Evolutionary conservation across 345 rosid species (phyloP).

Genomic region (Arabis alpina): DNA sequence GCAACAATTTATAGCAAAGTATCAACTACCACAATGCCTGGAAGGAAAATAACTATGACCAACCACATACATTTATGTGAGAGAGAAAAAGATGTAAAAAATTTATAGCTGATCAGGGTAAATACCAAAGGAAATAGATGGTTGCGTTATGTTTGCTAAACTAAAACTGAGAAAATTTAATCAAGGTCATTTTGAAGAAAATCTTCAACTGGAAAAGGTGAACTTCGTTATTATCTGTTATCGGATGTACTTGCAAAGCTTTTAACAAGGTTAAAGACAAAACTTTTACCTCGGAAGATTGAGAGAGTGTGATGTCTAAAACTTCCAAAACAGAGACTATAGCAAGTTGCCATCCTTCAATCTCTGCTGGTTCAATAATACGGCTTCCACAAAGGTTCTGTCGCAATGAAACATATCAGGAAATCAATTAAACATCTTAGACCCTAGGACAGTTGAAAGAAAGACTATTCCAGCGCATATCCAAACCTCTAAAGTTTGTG

Average conservation of each 20-base stretch:
- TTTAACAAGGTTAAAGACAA: constrained; percentile 22
- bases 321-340: constrained; percentile 75
- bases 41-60: constrained; percentile 13
- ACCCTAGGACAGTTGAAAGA: constrained; percentile 18
- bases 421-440: constrained; percentile 23
- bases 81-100: neutral
- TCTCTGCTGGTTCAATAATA: constrained; percentile 63
- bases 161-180: constrained; percentile 18
- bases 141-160: neutral
- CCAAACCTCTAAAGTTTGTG: constrained; percentile 81
- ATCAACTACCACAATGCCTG: constrained; percentile 31
- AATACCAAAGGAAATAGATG: neutral
- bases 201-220: neutral
- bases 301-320: constrained; percentile 60
- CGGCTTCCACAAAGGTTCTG: constrained; percentile 79
- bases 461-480: constrained; percentile 24
- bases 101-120: constrained; percentile 4
- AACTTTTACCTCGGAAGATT: constrained; percentile 60
- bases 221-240: constrained; percentile 7
- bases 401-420: constrained; percentile 29
- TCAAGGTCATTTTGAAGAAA: neutral
- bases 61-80: constrained; percentile 26
- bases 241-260: constrained; percentile 11
- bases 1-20: constrained; percentile 43
- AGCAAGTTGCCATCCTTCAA: constrained; percentile 84